A percentile compares a stretch with the other conserved stretches of the same genome.
Evolutionary conservation across 2,329 filamentous ascomycete genomes (phyloP).

Genomic region (Ophiocordyceps sinensis): DNA sequence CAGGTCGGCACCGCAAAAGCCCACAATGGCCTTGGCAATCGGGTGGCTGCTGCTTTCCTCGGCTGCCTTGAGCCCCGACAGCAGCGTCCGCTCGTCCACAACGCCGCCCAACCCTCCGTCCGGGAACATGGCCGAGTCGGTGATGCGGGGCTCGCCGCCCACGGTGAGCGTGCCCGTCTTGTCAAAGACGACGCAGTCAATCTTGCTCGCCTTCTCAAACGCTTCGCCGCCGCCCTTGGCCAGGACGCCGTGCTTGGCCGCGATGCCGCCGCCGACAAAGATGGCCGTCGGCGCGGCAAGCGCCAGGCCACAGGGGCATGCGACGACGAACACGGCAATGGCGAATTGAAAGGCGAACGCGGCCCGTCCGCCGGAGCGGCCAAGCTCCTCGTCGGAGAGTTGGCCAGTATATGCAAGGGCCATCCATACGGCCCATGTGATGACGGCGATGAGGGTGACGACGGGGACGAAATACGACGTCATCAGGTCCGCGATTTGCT

Average conservation of each 20-base stretch:
- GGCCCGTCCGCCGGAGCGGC: slow-evolving; percentile 48
- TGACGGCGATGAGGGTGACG: slow-evolving; percentile 52
- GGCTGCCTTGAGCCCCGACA: slow-evolving; percentile 43
- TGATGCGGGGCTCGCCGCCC: slow-evolving; percentile 57
- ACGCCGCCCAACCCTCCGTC: slow-evolving; percentile 8
- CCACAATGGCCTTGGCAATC: slow-evolving; percentile 54
- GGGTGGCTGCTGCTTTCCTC: slow-evolving; percentile 65
- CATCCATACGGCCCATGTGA: slow-evolving; percentile 62
- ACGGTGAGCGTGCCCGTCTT: slow-evolving; percentile 76
- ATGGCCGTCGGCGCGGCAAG: slow-evolving; percentile 78
- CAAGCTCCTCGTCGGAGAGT: slow-evolving; percentile 42
- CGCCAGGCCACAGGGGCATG: slow-evolving; percentile 71
- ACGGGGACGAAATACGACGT: slow-evolving; percentile 67
- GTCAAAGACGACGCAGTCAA: slow-evolving; percentile 74
- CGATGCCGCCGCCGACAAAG: slow-evolving; percentile 68
- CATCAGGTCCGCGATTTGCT: slow-evolving; percentile 57
- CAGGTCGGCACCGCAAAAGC: slow-evolving; percentile 36
- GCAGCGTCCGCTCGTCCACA: slow-evolving; percentile 16
- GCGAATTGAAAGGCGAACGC: slow-evolving; percentile 69
- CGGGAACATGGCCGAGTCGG: slow-evolving; percentile 31
- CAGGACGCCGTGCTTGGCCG: slow-evolving; percentile 65
- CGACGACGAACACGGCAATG: slow-evolving; percentile 76
- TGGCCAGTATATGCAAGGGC: slow-evolving; percentile 42
- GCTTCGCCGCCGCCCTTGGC: slow-evolving; percentile 76
- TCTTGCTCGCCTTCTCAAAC: slow-evolving; percentile 67